Conservation (phyloP, 257 asterid genomes). For the Gardenia jasminoides region DNA sequence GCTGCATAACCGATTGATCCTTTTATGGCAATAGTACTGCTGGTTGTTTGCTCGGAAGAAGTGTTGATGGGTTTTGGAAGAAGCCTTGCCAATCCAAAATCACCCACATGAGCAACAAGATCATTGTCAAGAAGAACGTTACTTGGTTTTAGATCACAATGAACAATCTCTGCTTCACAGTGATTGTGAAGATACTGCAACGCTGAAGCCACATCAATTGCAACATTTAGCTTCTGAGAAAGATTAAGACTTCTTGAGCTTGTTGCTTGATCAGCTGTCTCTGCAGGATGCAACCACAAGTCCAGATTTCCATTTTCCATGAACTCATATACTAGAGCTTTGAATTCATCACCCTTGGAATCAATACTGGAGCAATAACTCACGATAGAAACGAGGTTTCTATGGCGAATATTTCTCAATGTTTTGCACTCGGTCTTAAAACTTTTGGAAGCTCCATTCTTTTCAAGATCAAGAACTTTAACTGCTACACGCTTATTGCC, state of each 20-base stretch:
- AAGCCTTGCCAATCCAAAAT: slow-evolving; percentile 36
- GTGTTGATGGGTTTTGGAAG: neutral
- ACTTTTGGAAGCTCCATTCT: slow-evolving; percentile 27
- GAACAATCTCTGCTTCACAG: neutral
- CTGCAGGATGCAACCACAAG: slow-evolving; percentile 20
- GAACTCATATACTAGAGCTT: slow-evolving; percentile 32
- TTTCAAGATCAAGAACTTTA: slow-evolving; percentile 28
- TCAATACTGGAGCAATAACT: slow-evolving; percentile 33
- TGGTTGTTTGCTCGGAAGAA: neutral
- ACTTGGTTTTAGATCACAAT: neutral
- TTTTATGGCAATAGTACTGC: slow-evolving; percentile 22
- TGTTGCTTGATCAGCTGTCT: neutral
- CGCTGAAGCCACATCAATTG: slow-evolving; percentile 28
- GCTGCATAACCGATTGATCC: slow-evolving; percentile 39
- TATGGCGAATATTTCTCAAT: slow-evolving; percentile 23
- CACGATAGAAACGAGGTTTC: slow-evolving; percentile 29
- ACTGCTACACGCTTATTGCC: slow-evolving; percentile 22
- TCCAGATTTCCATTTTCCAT: slow-evolving; percentile 35
- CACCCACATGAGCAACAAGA: slow-evolving; percentile 28
- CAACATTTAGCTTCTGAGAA: slow-evolving; percentile 22
- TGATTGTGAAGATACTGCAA: neutral
- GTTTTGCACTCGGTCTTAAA: slow-evolving; percentile 31
- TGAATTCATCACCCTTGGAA: slow-evolving; percentile 26
- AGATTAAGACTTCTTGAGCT: neutral
- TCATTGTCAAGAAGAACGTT: neutral